These are phyloP conservation scores for Cucumis variabilis DNA, from an alignment of 331 rosid species.

Conservation along the genomic window DNA sequence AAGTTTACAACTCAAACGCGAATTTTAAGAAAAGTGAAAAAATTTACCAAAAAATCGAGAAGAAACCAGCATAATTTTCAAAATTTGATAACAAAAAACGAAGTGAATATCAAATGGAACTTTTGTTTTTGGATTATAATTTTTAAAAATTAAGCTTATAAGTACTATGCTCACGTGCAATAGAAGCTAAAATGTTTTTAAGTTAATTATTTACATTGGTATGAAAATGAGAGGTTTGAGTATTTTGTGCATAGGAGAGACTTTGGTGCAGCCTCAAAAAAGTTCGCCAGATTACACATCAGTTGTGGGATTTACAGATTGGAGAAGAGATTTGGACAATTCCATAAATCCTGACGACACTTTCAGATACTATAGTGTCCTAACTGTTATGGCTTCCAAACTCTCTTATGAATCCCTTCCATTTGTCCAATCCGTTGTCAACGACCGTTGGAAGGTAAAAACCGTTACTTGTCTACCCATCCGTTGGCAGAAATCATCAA, in stretches of 20 bases:
- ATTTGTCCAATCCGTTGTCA: constrained; percentile 38
- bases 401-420: constrained; percentile 62
- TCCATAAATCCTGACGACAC: not conserved
- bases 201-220: no score
- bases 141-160: no score
- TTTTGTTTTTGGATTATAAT: no score
- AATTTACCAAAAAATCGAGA: no score
- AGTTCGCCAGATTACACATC: not conserved
- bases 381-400: constrained; percentile 66
- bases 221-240: not conserved
- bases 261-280: not conserved
- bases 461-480: not conserved
- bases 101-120: no score
- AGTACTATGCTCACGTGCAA: no score
- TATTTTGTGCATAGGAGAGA: not conserved
- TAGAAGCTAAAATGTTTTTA: no score
- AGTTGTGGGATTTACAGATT: not conserved
- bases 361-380: not conserved
- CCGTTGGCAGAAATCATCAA: no score
- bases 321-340: not conserved
- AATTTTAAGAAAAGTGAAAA: no score
- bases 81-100: no score
- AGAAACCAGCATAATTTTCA: no score
- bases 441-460: constrained; percentile 67
- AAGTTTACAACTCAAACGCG: no score